These are phyloP conservation scores for Sporothrix euskadiensis DNA, from an alignment of 2,329 filamentous ascomycete genomes.

Conservation along the genomic window DNA sequence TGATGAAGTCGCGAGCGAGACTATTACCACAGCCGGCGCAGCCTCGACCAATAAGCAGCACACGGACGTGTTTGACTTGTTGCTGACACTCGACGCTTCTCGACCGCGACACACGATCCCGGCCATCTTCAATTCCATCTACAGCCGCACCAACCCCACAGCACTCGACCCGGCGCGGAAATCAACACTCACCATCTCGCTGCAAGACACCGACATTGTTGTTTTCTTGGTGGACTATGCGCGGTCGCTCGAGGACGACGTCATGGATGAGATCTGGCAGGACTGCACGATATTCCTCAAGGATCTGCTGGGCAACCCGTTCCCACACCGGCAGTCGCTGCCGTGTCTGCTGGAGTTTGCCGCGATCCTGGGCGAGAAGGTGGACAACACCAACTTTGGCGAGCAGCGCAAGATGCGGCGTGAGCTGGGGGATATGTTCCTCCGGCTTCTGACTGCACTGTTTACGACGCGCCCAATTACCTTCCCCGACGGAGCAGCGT, in stretches of 20 bases:
- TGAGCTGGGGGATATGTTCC: conserved; percentile 85
- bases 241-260: conserved; percentile 87
- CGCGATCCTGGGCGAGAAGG: conserved; percentile 86
- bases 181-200: conserved; percentile 82
- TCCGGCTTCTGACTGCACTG: conserved; percentile 84
- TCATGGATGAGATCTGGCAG: conserved; percentile 96
- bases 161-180: conserved; percentile 77
- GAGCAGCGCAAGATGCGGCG: conserved; percentile 90
- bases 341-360: conserved; percentile 86
- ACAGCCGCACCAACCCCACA: conserved; percentile 84
- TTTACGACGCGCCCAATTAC: conserved; percentile 85
- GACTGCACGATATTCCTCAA: conserved; percentile 90
- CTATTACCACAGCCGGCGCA: conserved; percentile 37
- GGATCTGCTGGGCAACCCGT: conserved; percentile 88
- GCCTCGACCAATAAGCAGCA: conserved; percentile 40
- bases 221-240: conserved; percentile 90
- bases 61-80: conserved; percentile 74
- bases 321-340: conserved; percentile 89
- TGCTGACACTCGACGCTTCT: conserved; percentile 89
- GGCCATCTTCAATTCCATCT: conserved; percentile 92
- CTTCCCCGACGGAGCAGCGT: conserved; percentile 57
- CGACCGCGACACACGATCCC: conserved; percentile 89
- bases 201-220: conserved; percentile 81
- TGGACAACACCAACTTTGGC: conserved; percentile 96
- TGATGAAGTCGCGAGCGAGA: conserved; percentile 36